Base-by-base conservation (phyloP, 106 monocot species). In the Triglochin maritima region DNA sequence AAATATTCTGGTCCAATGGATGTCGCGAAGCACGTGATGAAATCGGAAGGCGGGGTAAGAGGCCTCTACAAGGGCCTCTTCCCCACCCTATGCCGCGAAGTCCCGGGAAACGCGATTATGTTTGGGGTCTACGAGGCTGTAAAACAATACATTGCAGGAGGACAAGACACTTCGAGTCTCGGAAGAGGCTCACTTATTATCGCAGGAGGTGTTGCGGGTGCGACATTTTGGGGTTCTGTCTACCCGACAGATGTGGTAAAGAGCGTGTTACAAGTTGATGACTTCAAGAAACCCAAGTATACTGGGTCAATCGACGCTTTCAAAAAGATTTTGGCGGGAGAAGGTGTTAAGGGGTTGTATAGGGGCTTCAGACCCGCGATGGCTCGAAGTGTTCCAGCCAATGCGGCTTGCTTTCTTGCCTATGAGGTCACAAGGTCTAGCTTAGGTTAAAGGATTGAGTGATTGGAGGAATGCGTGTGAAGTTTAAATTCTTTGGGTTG, bases 171-270 rank as follows among this genome's bases (percentile, higher is more conserved):
- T 5, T 90, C 94, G 17, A 49, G 54, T 7, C 81, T 95, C 0
- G 85, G 89, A 42, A 71, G 90, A 10, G 94, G 94, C 3, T 81
- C 89, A 9, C 70, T 90, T 17, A 81, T 95, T 2, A 62, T 78
- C 3, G 89, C 94, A 1, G 94, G 94, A 16, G 89, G 94, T 9
- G 60, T 95, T 16, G 89, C 87, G 3, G 94, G 94, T 4, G 94
- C 79, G 9, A 69, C 85, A 2, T 89, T 87, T 67, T 95, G 89
- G 90, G 42, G 44, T 0, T 47, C 57, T 1, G 90, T 95, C 51
- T 90, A 95, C 65, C 94, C 90, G 2, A 87, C 94, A 3, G 94
- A 95, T 62, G 90, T 95, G 44, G 75, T 95, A 2, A 95, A 95
- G 71, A 95, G 94, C 60, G 87, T 90, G 7, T 46, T 95, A 3